Conservation (phyloP, 768 basidiomycete species). For the Suillus brevipes region DNA sequence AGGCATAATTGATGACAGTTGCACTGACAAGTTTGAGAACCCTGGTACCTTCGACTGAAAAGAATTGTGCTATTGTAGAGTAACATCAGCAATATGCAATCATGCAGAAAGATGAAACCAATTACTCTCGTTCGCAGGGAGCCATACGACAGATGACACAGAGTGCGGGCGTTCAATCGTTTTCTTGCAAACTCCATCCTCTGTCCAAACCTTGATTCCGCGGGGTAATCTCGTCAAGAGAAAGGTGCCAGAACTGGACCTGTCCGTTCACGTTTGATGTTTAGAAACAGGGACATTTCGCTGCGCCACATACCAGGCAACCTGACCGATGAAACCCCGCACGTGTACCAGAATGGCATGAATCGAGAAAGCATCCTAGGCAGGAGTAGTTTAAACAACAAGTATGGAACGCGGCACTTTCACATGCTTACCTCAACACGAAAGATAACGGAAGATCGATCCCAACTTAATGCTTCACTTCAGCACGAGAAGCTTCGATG, state of each 20-base stretch:
- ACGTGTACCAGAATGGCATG: constrained; percentile 53
- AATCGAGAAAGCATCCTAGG: constrained; percentile 42
- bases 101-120: not conserved
- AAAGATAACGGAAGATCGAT: constrained; percentile 52
- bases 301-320: constrained; percentile 42
- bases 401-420: constrained; percentile 5
- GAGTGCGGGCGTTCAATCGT: constrained; percentile 48
- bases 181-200: constrained; percentile 52
- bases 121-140: constrained; percentile 49
- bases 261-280: constrained; percentile 19
- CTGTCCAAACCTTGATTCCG: constrained; percentile 54
- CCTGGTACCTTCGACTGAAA: constrained; percentile 50
- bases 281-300: not conserved
- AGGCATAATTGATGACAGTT: constrained; percentile 11
- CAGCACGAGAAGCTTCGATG: not conserved
- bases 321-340: constrained; percentile 53
- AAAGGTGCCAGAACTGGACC: constrained; percentile 47
- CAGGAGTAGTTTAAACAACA: constrained; percentile 16
- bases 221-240: constrained; percentile 50
- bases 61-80: constrained; percentile 37
- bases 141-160: constrained; percentile 53
- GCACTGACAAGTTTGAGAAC: constrained; percentile 45
- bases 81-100: constrained; percentile 15
- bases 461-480: constrained; percentile 39
- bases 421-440: constrained; percentile 42